phyloP scores from a whole-genome alignment of 768 basidiomycete species.

The Suillus subaureus region DNA sequence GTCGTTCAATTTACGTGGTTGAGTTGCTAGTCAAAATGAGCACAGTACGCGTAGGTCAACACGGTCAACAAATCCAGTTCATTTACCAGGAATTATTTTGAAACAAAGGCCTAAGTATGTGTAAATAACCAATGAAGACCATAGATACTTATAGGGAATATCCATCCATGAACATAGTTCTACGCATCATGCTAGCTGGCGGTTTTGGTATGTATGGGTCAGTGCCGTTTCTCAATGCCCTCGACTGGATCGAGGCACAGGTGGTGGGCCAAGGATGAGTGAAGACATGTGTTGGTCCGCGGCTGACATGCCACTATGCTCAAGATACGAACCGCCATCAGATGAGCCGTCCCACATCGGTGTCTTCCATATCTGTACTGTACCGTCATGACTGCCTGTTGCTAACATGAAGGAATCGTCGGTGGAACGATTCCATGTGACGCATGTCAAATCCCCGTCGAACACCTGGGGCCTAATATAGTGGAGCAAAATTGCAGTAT shows the following conservation, averaged over 20 bases:
- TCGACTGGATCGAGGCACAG: background rate
- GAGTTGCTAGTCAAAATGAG: background rate
- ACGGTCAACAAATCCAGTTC: background rate
- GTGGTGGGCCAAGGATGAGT: background rate
- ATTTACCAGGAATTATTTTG: background rate
- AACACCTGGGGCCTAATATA: slow-evolving; percentile 63
- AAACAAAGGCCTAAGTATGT: background rate
- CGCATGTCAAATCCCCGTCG: slow-evolving; percentile 73
- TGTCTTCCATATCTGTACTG: slow-evolving; percentile 72
- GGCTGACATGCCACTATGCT: slow-evolving; percentile 13
- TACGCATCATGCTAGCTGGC: background rate
- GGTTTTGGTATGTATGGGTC: background rate
- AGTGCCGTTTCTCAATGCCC: background rate
- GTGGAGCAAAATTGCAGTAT: slow-evolving; percentile 73
- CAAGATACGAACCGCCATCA: slow-evolving; percentile 29
- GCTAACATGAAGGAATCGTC: slow-evolving; percentile 57
- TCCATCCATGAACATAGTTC: background rate
- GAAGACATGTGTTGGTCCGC: background rate
- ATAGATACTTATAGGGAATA: background rate
- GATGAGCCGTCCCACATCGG: slow-evolving; percentile 26
- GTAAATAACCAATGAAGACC: background rate
- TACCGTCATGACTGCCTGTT: slow-evolving; percentile 78
- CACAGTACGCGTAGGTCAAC: background rate
- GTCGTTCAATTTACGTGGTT: background rate
- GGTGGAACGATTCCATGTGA: slow-evolving; percentile 75